Base-by-base conservation (phyloP, 768 basidiomycete species). In the Naganishia onofrii region DNA sequence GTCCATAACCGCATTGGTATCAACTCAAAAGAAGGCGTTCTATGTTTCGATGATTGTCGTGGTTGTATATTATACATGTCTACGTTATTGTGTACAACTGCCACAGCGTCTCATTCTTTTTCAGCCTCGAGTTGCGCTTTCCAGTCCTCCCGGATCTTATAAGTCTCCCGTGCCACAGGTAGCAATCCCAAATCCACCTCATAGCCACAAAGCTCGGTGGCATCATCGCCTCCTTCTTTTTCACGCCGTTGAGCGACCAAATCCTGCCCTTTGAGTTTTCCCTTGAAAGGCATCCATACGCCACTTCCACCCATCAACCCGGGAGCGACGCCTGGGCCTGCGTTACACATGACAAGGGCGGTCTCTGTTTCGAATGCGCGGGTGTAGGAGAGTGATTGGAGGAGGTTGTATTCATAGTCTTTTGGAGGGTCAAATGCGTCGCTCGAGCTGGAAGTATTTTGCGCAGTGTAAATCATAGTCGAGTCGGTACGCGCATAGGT, bases 291-390 rank as follows among this genome's bases (percentile, higher is more conserved):
- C 21, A 72, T 70, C 77, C 77, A 79, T 3, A 74, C 72, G 2
- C 76, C 77, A 66, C 74, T 75, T 2, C 76, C 75, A 29, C 78
- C 76, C 70, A 78, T 78, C 68, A 75, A 76, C 6, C 75, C 77
- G 29, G 72, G 73, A 5, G 44, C 29, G 17, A 3, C 9, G 8
- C 51, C 42, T 19, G 77, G 77, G 5, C 78, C 78, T 12, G 76
- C 74, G 68, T 79, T 78, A 38, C 72, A 74, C 75, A 77, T 77
- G 26, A 76, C 65, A 57, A 72, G 68, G 0, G 72, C 69, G 13
- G 77, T 78, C 66, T 79, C 77, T 10, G 78, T 75, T 55, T 79
- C 78, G 71, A 76, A 75, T 26, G 76, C 69, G 42, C 77, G 67
- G 3, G 72, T 66, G 8, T 72, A 66, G 46, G 72, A 73, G 17